Evolutionary conservation across 352 stramenopile species (phyloP), one percentile per base, ranked within the genome.

Genomic region (Proteromonas lacertae): DNA sequence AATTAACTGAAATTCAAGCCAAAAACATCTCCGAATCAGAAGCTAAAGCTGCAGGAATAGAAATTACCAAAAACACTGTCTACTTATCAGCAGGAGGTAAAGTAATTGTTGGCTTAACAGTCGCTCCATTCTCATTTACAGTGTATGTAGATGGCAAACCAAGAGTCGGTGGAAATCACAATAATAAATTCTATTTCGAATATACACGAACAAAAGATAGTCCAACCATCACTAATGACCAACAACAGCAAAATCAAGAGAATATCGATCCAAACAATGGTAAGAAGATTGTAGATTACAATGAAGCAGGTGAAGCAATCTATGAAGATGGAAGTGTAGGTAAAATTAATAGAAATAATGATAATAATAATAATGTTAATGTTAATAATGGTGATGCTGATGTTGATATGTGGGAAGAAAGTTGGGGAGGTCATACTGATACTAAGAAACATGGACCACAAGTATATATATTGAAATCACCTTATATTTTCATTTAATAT

Each of bases 251-350:
- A n/a, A n/a, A n/a, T n/a, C n/a, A n/a, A n/a, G n/a, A n/a, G 10
- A 4, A 14, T 6, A 42, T 54, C 12, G 62, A 82, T 41, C 56
- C 68, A 16, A 69, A 86, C 32, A 55, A 63, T 8, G 74, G 70
- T 13, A 86, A 86, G 47, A 66, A 82, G 45, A 74, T 92, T 38
- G 70, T 79, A 1, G 81, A 89, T 44, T 95, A 95, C 42, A 84
- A 78, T 46, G 81, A 95, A 51, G 79, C 93, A 53, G 81, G 81
- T 28, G 55, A 92, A 1, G 81, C 81, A 10, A 91, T 92, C 43
- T 95, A 93, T 44, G 66, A 66, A 0, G 79, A 93, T 53, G 79
- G 79, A 25, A 79, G 57, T 23, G 51, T 76, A 35, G 55, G 55
- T 16, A 56, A 60, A 29, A 39, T 28, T 17, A 59, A 60, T 17